Evolutionary conservation across 1,284 basidiomycete genomes (phyloP), one percentile per base, ranked within the genome.

Genomic region (Xanthoconium separans): DNA sequence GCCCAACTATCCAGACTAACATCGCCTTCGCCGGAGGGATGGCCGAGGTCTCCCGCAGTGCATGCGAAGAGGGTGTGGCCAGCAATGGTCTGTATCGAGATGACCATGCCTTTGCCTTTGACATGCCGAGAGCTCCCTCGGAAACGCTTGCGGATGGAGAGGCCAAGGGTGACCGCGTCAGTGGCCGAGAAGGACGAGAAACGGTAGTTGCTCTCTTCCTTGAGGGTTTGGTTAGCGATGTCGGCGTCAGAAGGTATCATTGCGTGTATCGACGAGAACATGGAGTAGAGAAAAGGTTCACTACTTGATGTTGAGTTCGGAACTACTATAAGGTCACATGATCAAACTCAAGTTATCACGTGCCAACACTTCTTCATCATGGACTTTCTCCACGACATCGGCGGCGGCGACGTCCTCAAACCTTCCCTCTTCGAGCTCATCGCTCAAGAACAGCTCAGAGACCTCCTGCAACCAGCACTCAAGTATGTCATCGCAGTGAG

Each of bases 391-490:
- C 86, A 85, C 58, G 84, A 87, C 63, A 75, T 84, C n/a, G n/a
- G n/a, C 5, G 86, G 87, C 31, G 78, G 79, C 8, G 86, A 91
- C 65, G 81, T 86, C 13, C 73, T 87, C 47, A 87, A 91, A 55
- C 97, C 97, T 0, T 95, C 94, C 11, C 78, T 99, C 44, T 99
- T 98, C 66, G 97, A 99, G 73, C 84, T 99, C 5, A 80, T 97
- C 27, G 95, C 95, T 1, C 94, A 98, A 70, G 95, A 98, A 59
- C 96, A 99, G 70, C 83, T 99, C 22, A 77, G 89, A 56, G 92
- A 95, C 62, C 80, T 98, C 2, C 80, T 99, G 22, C 95, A 98
- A 63, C 97, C 97, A 8, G 95, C 96, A 13, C 76, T 98, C 63
- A 94, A 96, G 70, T 99, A 99, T 76, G 88, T 97, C 51, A 76